Percentiles rank a stretch among this genome's conserved stretches.
Evolutionary conservation across 331 rosid species (phyloP).

Genomic region (Rosa hybrid): DNA sequence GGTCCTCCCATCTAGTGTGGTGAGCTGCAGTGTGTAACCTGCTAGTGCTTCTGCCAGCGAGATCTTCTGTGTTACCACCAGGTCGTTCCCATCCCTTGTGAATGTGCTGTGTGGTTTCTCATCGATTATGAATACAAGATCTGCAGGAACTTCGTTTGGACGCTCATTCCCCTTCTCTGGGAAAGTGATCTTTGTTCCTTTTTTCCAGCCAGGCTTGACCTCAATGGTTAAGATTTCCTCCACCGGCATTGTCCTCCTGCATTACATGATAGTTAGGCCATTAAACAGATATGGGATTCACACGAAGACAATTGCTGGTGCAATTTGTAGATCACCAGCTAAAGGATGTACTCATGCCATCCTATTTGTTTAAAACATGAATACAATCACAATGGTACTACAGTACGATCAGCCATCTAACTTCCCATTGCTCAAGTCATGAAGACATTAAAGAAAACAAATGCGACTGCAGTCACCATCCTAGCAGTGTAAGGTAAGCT

Average conservation of each 20-base stretch:
- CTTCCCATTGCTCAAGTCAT: background rate
- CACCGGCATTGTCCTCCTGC: conserved; percentile 66
- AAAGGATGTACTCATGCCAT: background rate
- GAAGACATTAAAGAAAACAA: background rate
- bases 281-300: background rate
- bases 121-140: conserved; percentile 72
- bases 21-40: conserved; percentile 55
- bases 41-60: conserved; percentile 57
- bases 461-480: background rate
- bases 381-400: background rate
- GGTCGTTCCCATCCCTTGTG: conserved; percentile 82
- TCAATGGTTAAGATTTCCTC: conserved; percentile 79
- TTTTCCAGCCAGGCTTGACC: conserved; percentile 94
- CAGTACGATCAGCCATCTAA: background rate
- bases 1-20: conserved; percentile 72
- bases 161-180: conserved; percentile 83
- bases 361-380: background rate
- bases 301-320: background rate
- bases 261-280: background rate
- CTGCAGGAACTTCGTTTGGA: conserved; percentile 66
- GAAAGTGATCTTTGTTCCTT: conserved; percentile 89
- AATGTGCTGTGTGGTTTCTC: conserved; percentile 85
- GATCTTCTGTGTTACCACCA: conserved; percentile 55
- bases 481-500: background rate
- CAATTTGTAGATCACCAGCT: background rate